phyloP scores from a whole-genome alignment of 441 rosid genomes.

The Brassica balearica region DNA sequence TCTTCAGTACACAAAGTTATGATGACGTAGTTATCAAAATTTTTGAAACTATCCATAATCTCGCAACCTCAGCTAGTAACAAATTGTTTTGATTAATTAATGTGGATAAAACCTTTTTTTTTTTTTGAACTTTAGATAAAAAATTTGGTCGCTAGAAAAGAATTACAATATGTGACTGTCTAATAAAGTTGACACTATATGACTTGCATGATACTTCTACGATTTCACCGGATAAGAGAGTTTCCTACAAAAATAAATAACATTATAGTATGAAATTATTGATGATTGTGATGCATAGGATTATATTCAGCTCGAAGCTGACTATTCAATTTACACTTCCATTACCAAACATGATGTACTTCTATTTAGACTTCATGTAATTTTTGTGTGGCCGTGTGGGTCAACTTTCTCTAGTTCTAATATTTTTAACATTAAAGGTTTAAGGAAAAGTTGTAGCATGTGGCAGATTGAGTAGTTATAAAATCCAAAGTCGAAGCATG shows the following conservation, averaged over 20 bases:
- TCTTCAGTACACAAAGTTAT: neutral
- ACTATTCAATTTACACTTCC: slow-evolving; percentile 19
- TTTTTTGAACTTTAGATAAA: neutral
- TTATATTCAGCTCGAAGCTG: slow-evolving; percentile 24
- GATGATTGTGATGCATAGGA: slow-evolving; percentile 30
- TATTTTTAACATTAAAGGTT: slow-evolving; percentile 9
- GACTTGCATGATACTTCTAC: neutral
- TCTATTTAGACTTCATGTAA: slow-evolving; percentile 18
- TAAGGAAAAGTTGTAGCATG: neutral
- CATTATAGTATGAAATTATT: neutral
- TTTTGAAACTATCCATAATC: neutral
- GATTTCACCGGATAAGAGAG: neutral
- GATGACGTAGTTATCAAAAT: neutral
- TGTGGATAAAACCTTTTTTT: too few relatives aligned
- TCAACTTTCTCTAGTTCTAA: slow-evolving; percentile 16
- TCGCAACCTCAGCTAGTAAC: neutral
- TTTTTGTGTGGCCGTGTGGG: slow-evolving; percentile 30
- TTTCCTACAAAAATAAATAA: neutral
- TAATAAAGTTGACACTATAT: neutral
- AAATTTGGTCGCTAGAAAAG: neutral
- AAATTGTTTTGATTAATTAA: too few relatives aligned
- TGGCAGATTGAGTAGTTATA: neutral
- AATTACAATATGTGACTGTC: neutral
- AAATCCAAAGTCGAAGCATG: neutral
- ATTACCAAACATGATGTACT: slow-evolving; percentile 31